These are phyloP conservation scores for Luffa acutangula DNA, from an alignment of 306 rosid genomes.

Conservation along the genomic window DNA sequence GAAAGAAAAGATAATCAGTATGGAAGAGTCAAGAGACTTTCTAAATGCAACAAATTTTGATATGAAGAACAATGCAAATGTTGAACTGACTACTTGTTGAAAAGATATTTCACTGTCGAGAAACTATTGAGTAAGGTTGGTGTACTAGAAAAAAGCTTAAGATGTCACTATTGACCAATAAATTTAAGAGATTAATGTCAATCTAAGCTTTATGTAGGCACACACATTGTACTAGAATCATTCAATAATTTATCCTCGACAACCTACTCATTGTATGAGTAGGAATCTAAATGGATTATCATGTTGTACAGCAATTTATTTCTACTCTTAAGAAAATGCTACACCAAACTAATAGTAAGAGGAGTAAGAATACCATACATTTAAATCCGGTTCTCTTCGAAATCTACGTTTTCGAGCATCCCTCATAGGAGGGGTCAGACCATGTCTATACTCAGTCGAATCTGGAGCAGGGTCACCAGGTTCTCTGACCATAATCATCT, in stretches of 20 bases:
- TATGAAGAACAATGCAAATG: not conserved
- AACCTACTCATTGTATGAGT: not conserved
- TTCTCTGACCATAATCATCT: slow-evolving; percentile 72
- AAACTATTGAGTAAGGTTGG: not conserved
- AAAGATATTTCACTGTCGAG: not conserved
- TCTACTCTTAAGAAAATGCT: not conserved
- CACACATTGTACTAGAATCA: not conserved
- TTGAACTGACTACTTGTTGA: not conserved
- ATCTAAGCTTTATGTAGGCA: not conserved
- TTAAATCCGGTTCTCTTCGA: slow-evolving; percentile 89
- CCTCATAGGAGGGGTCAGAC: slow-evolving; percentile 95
- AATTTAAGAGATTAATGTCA: not conserved
- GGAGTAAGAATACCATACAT: slow-evolving; percentile 25
- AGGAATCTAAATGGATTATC: not conserved
- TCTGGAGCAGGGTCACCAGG: slow-evolving; percentile 51
- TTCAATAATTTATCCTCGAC: not conserved
- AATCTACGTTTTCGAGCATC: slow-evolving; percentile 93
- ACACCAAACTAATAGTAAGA: not conserved
- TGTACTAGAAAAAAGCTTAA: not conserved
- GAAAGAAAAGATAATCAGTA: slow-evolving; percentile 7
- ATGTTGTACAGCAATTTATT: not conserved
- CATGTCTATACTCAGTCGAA: slow-evolving; percentile 68
- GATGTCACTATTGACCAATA: not conserved
- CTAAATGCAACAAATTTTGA: not conserved
- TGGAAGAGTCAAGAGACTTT: not conserved